Base-by-base conservation (phyloP, 768 basidiomycete species). In the Rhodocollybia butyracea region DNA sequence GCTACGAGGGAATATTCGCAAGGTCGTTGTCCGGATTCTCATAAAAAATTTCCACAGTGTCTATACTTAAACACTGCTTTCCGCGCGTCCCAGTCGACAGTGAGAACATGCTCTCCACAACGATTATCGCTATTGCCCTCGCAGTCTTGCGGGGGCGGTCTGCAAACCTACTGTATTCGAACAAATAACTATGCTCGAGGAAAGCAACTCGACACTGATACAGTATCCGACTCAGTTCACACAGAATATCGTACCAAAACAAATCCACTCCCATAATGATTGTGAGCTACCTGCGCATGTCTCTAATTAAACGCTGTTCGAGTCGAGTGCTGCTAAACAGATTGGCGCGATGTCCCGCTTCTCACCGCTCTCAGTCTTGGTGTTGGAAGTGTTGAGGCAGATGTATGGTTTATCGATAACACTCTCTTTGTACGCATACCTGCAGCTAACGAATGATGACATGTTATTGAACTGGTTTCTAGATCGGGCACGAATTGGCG, bases 211-310 rank as follows among this genome's bases (percentile, higher is more conserved):
- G 8, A 54, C 40, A 13, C 15, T 54, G 15, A 19, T 54, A 22
- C 53, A 54, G 19, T 54, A 54, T 34, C 53, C 53, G 3, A 54
- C 53, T 22, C 53, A 54, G 43, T 54, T 54, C 30, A 45, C 53
- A 2, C 53, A 54, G 32, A 46, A 46, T 19, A 54, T 54, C 21
- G 43, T 54, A 4, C 53, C 53, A 5, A 54, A 54, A 26, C 42
- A 43, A 21, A 78, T 81, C n/a, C 79, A 81, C 61, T 80, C 80
- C 0, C 79, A 82, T 60, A 82, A 82, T 58, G 79, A 81, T 55
- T 81, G 80, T 81, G 56, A 59, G 71, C 61, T 51, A 34, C 43
- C 31, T 48, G n/a, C n/a, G n/a, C n/a, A n/a, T n/a, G n/a, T n/a
- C n/a, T n/a, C n/a, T n/a, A n/a, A n/a, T n/a, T n/a, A n/a, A n/a